Conservation (phyloP, 2,329 filamentous ascomycete genomes). For the Alternaria tenuissima region DNA sequence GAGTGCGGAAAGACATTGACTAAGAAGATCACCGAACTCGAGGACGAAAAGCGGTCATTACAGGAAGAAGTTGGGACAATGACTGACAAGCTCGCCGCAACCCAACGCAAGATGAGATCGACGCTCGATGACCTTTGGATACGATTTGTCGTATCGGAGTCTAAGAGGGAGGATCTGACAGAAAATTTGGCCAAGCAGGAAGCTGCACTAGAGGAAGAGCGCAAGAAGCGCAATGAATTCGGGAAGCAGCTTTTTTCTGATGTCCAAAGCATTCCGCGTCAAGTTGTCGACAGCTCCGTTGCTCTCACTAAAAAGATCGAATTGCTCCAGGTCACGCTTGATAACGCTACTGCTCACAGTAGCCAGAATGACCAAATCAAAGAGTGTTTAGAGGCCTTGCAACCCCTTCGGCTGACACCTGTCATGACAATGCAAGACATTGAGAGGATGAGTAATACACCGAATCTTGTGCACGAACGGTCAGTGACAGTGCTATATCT, state of each 20-base stretch:
- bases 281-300: slow-evolving; percentile 19
- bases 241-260: slow-evolving; percentile 31
- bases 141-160: slow-evolving; percentile 20
- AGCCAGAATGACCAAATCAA: slow-evolving; percentile 13
- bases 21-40: slow-evolving; percentile 28
- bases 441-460: slow-evolving; percentile 32
- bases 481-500: slow-evolving; percentile 12
- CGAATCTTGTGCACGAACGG: slow-evolving; percentile 33
- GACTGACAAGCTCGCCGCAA: slow-evolving; percentile 19
- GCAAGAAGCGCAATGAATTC: slow-evolving; percentile 27
- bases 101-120: slow-evolving; percentile 21
- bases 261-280: slow-evolving; percentile 25
- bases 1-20: slow-evolving; percentile 22
- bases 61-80: slow-evolving; percentile 19
- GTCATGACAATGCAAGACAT: slow-evolving; percentile 32
- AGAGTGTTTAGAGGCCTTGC: slow-evolving; percentile 29
- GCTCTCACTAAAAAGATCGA: slow-evolving; percentile 27
- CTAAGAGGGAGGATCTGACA: slow-evolving; percentile 20
- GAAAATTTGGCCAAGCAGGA: slow-evolving; percentile 22
- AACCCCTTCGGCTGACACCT: slow-evolving; percentile 24
- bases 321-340: slow-evolving; percentile 19
- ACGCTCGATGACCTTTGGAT: slow-evolving; percentile 28
- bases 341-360: slow-evolving; percentile 5
- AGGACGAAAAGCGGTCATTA: slow-evolving; percentile 33
- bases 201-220: slow-evolving; percentile 30